Evolutionary conservation across 2,329 filamentous ascomycete genomes (phyloP).

Genomic region (Lasiodiplodia hormozganensis): DNA sequence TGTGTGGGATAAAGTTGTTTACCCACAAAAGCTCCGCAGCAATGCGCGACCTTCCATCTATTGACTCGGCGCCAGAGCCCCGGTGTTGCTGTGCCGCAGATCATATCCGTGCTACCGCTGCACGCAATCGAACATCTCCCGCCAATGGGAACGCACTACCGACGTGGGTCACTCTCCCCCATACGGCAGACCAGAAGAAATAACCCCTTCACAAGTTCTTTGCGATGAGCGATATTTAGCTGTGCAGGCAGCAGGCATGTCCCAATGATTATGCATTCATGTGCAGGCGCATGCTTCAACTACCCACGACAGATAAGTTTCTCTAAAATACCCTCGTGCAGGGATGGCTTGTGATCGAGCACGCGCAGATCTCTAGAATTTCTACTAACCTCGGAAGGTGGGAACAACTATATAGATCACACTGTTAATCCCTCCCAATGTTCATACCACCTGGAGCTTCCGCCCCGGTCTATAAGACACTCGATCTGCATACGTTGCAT

Average conservation of each 20-base stretch:
- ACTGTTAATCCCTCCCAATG: neutral
- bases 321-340: neutral
- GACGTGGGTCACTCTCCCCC: too few relatives aligned
- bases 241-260: too few relatives aligned
- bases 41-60: slow-evolving; percentile 1
- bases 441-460: neutral
- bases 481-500: neutral
- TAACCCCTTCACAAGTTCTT: too few relatives aligned
- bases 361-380: neutral
- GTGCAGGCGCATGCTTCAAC: too few relatives aligned
- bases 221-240: too few relatives aligned
- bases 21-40: slow-evolving; percentile 14
- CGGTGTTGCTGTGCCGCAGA: slow-evolving; percentile 20
- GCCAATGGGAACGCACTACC: slow-evolving; percentile 1
- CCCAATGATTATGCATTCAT: too few relatives aligned
- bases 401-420: neutral
- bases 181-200: too few relatives aligned
- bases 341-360: neutral
- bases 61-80: neutral
- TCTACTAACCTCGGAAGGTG: slow-evolving; percentile 12
- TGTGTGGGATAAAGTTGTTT: slow-evolving; percentile 8
- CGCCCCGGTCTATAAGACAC: neutral
- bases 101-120: slow-evolving; percentile 17
- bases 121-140: neutral
- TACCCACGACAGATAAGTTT: neutral